These are phyloP conservation scores for Musa beccarii DNA, from an alignment of 176 grass and related monocot species.

Conservation along the genomic window DNA sequence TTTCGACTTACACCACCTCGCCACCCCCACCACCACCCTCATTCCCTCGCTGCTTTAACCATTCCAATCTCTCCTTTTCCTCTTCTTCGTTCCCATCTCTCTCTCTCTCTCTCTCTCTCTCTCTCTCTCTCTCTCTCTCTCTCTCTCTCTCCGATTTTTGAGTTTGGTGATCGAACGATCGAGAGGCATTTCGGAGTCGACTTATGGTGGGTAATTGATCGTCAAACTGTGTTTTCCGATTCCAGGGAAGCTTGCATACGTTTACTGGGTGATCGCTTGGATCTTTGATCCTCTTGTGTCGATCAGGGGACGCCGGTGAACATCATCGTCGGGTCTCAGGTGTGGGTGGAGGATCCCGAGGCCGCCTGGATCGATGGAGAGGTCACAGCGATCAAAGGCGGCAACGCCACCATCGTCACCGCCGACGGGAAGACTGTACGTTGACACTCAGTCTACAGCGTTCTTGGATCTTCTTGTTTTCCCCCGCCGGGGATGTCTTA, in stretches of 20 bases:
- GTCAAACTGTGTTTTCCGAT: neutral
- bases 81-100: neutral
- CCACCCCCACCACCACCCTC: neutral
- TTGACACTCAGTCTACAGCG: slow-evolving; percentile 9
- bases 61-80: neutral
- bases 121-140: slow-evolving; percentile 19
- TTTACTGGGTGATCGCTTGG: neutral
- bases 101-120: neutral
- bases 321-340: slow-evolving; percentile 84
- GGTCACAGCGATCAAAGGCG: slow-evolving; percentile 63
- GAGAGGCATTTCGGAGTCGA: slow-evolving; percentile 20
- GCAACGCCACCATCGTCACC: slow-evolving; percentile 44
- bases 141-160: neutral
- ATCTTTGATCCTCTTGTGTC: slow-evolving; percentile 23
- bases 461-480: too few relatives aligned
- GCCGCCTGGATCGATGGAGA: slow-evolving; percentile 71
- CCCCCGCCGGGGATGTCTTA: too few relatives aligned
- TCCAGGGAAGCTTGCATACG: neutral
- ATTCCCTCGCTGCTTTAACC: neutral
- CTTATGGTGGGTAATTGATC: slow-evolving; percentile 16
- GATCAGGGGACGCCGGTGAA: slow-evolving; percentile 74
- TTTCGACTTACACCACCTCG: neutral
- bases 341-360: slow-evolving; percentile 68
- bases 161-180: slow-evolving; percentile 11
- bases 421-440: slow-evolving; percentile 57